Conservation (phyloP, 2,329 filamentous ascomycete species). For the Pseudopyricularia javanii region DNA sequence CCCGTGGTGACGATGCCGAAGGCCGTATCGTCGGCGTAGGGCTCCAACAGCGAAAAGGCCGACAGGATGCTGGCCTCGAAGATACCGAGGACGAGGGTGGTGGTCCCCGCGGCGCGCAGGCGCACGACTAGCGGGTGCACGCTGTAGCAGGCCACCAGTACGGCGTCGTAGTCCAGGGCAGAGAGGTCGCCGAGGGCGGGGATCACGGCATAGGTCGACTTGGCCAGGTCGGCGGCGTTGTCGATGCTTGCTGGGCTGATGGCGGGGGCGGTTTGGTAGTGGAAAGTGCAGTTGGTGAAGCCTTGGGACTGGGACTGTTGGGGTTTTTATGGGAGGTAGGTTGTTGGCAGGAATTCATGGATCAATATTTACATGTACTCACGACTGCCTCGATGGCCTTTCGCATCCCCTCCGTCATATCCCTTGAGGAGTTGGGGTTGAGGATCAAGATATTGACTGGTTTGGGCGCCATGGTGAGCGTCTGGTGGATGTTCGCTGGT, state of each 20-base stretch:
- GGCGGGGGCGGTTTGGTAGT: constrained; percentile 53
- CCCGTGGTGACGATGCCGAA: constrained; percentile 91
- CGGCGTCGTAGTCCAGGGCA: constrained; percentile 50
- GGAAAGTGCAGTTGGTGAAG: constrained; percentile 27
- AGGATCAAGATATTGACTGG: constrained; percentile 44
- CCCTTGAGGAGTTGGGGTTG: constrained; percentile 65
- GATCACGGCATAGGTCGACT: constrained; percentile 51
- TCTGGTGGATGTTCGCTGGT: too few relatives aligned
- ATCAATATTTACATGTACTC: background rate
- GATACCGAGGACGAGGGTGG: constrained; percentile 59
- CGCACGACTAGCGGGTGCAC: constrained; percentile 62
- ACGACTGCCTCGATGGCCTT: constrained; percentile 22
- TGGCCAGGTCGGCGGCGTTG: constrained; percentile 52
- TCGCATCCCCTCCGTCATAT: constrained; percentile 59
- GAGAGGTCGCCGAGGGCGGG: constrained; percentile 13
- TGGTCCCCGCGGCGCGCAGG: constrained; percentile 20
- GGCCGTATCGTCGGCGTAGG: constrained; percentile 18
- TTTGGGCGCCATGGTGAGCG: background rate
- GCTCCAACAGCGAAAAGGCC: constrained; percentile 39
- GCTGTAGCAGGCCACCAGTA: constrained; percentile 82
- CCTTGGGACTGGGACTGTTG: background rate
- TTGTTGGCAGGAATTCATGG: background rate
- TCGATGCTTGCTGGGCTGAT: constrained; percentile 65
- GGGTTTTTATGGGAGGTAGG: constrained; percentile 4
- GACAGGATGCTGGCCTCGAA: constrained; percentile 71